Conservation (phyloP, 2,329 filamentous ascomycete genomes). For the Parastagonospora avenae region DNA sequence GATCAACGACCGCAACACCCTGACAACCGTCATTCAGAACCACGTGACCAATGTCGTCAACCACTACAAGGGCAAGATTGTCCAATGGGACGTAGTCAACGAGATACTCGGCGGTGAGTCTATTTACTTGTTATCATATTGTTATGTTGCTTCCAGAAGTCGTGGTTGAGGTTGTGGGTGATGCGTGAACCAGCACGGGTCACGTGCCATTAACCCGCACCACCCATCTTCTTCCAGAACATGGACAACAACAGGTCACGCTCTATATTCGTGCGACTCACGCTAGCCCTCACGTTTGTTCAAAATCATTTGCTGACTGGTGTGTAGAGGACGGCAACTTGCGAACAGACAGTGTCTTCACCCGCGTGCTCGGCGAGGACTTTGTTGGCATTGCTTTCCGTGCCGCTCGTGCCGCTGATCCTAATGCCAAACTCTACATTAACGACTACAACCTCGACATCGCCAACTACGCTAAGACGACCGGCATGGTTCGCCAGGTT, state of each 20-base stretch:
- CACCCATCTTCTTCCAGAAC: too few species aligned
- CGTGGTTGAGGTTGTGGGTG: too few species aligned
- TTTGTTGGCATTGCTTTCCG: slow-evolving; percentile 75
- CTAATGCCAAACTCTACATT: slow-evolving; percentile 73
- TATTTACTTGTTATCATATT: too few species aligned
- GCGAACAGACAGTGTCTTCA: not conserved
- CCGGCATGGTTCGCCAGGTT: slow-evolving; percentile 63
- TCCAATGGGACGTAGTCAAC: slow-evolving; percentile 1
- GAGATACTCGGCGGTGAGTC: not conserved
- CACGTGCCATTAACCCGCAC: too few species aligned
- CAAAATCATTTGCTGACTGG: not conserved
- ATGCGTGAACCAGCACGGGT: too few species aligned
- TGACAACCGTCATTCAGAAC: slow-evolving; percentile 1
- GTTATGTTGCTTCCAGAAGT: too few species aligned
- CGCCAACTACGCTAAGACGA: slow-evolving; percentile 64
- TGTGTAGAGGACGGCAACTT: not conserved
- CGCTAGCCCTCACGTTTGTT: too few species aligned
- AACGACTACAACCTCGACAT: slow-evolving; percentile 72
- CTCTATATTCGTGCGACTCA: too few species aligned
- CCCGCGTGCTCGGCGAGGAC: slow-evolving; percentile 53
- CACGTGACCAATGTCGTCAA: not conserved
- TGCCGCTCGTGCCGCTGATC: slow-evolving; percentile 70
- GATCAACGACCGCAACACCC: not conserved
- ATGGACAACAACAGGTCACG: too few species aligned
- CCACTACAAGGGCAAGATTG: slow-evolving; percentile 1